A percentile compares a stretch with the other conserved stretches of the same genome.
These are phyloP conservation scores for Melampsora larici-populina DNA, from an alignment of 1,284 basidiomycete species.

Conservation along the genomic window DNA sequence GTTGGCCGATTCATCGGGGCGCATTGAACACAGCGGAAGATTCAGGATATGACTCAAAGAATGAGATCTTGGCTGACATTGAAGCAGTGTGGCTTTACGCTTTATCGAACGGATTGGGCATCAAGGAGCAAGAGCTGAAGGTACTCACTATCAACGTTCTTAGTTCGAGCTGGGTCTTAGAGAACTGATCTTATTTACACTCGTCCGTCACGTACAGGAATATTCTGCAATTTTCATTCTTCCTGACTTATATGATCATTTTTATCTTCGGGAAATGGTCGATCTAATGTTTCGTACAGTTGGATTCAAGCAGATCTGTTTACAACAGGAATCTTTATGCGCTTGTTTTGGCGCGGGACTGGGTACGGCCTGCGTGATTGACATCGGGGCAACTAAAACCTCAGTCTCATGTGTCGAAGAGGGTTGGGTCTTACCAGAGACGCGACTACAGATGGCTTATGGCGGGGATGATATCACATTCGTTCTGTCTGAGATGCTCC, in stretches of 20 bases:
- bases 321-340: slow-evolving; percentile 88
- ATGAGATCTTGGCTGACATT: slow-evolving; percentile 71
- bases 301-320: slow-evolving; percentile 85
- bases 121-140: slow-evolving; percentile 63
- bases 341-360: slow-evolving; percentile 94
- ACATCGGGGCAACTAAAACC: slow-evolving; percentile 80
- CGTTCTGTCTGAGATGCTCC: slow-evolving; percentile 76
- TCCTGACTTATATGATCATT: slow-evolving; percentile 83
- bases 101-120: slow-evolving; percentile 64
- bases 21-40: slow-evolving; percentile 65
- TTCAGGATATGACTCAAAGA: slow-evolving; percentile 66
- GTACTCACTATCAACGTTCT: slow-evolving; percentile 55
- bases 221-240: slow-evolving; percentile 85
- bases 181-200: background rate
- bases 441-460: slow-evolving; percentile 77
- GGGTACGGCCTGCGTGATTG: slow-evolving; percentile 88
- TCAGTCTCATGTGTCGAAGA: slow-evolving; percentile 94
- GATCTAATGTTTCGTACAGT: slow-evolving; percentile 73
- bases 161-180: background rate
- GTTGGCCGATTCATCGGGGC: slow-evolving; percentile 72
- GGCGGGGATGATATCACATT: slow-evolving; percentile 91
- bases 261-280: slow-evolving; percentile 75
- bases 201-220: slow-evolving; percentile 59
- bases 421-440: slow-evolving; percentile 81
- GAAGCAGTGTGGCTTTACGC: slow-evolving; percentile 66